Base-by-base conservation (phyloP, 1,139 yeast species). In the Scheffersomyces insectosa region DNA sequence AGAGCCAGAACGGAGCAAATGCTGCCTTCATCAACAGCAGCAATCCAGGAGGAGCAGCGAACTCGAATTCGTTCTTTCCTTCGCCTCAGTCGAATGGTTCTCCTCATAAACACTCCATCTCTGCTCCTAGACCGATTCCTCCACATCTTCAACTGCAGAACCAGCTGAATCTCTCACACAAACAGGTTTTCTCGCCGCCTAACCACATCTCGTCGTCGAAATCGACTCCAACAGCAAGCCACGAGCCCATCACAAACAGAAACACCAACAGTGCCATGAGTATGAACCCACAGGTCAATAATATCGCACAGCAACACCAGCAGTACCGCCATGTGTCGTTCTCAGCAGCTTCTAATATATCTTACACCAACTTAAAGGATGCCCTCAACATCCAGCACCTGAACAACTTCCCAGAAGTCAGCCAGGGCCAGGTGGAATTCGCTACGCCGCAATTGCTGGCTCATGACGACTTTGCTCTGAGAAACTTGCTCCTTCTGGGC, bases 401-500 rank as follows among this genome's bases (percentile, higher is more conserved):
- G 36, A 55, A 61, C 23, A 70, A 66, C 20, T 49, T 49, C 38
- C 49, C 59, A 12, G 78, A 73, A 43, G 75, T 70, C 1, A 83
- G 91, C 1, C 42, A 42, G 5, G 27, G 29, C 16, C 77, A 77
- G 33, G 89, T 85, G 10, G 88, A 83, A 5, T 87, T 86, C 58
- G 82, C 95, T 2, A 85, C 95, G 2, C 96, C 96, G 1, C 95
- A 87, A 59, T 60, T 83, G 41, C 63, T 70, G 1, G 75, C 68
- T 9, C 48, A 55, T 1, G 68, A 59, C 33, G 43, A 58, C 29
- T 49, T 57, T 16, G 48, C 49, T 35, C 51, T 55, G 16, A 55
- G 54, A 37, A 56, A 52, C 9, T 48, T 59, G 33, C 54, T 54
- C 5, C 37, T 48, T 37, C 56, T 58, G 25, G 63, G 62, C 11